A percentile compares a stretch with the other conserved stretches of the same genome.
phyloP scores from a whole-genome alignment of 805 yeast genomes.

The Candida oleophila region DNA sequence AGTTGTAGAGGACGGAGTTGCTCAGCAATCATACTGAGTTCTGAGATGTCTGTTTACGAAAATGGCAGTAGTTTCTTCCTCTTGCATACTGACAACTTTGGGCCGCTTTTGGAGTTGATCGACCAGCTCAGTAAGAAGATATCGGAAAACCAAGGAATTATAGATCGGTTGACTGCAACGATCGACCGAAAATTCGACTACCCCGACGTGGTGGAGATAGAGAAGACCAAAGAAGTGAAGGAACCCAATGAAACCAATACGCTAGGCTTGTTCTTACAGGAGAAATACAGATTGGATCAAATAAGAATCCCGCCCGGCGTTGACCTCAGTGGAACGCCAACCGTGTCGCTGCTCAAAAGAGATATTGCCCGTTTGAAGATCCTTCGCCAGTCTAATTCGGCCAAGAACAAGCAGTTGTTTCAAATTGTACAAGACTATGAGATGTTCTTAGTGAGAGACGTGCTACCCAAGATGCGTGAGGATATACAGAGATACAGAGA shows the following conservation, averaged over 20 bases:
- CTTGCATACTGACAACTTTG: constrained; percentile 31
- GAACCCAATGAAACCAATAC: constrained; percentile 8
- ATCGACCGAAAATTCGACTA: constrained; percentile 20
- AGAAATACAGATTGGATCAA: constrained; percentile 25
- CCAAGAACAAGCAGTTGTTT: constrained; percentile 23
- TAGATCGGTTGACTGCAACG: constrained; percentile 18
- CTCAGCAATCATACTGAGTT: background rate
- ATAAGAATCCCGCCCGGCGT: constrained; percentile 11
- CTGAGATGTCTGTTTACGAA: background rate
- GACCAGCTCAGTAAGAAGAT: constrained; percentile 21
- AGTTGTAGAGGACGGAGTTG: background rate
- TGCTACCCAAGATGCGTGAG: constrained; percentile 28
- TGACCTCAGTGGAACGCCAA: constrained; percentile 12
- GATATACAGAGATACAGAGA: constrained; percentile 13
- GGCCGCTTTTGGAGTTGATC: constrained; percentile 25
- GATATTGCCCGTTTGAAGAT: constrained; percentile 27
- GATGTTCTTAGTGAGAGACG: constrained; percentile 19
- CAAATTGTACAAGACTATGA: constrained; percentile 28
- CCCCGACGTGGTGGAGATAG: constrained; percentile 8
- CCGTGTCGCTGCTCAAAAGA: constrained; percentile 12
- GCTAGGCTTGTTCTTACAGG: constrained; percentile 17
- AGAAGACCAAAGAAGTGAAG: background rate
- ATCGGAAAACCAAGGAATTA: constrained; percentile 21
- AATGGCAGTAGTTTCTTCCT: constrained; percentile 12
- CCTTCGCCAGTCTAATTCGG: constrained; percentile 16